Conservation (phyloP, 805 yeast species). For the Metschnikowia hibisci region DNA sequence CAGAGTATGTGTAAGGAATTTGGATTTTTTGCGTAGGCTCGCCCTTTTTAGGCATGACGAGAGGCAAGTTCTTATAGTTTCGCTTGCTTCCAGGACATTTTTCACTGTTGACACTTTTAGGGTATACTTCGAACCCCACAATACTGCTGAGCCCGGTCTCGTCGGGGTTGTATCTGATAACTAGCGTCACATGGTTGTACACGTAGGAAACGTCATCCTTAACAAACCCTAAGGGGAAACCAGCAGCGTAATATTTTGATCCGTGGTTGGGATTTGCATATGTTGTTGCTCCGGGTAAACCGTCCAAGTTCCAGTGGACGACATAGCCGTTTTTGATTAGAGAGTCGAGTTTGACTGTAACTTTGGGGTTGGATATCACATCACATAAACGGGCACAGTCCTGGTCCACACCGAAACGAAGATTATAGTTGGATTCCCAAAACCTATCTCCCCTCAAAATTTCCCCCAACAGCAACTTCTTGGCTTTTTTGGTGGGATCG, state of each 20-base stretch:
- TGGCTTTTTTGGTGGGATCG: conserved; percentile 43
- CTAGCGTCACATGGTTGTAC: conserved; percentile 79
- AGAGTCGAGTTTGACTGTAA: conserved; percentile 52
- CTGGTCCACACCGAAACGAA: conserved; percentile 60
- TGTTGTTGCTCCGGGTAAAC: conserved; percentile 84
- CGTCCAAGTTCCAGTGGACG: conserved; percentile 81
- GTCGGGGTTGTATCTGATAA: conserved; percentile 61
- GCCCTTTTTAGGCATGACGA: conserved; percentile 35
- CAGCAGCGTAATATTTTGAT: conserved; percentile 75
- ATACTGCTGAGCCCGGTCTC: conserved; percentile 48
- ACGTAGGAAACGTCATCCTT: conserved; percentile 54
- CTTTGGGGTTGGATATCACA: conserved; percentile 49
- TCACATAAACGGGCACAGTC: conserved; percentile 69
- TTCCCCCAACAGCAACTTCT: conserved; percentile 69
- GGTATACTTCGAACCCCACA: conserved; percentile 89
- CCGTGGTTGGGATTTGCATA: conserved; percentile 55
- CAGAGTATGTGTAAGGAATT: conserved; percentile 79
- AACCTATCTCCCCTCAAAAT: conserved; percentile 77
- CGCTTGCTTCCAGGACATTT: conserved; percentile 74
- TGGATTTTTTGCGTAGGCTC: conserved; percentile 30
- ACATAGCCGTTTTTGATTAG: conserved; percentile 68
- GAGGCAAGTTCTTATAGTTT: conserved; percentile 52
- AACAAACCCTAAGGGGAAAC: conserved; percentile 78
- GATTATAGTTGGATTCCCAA: conserved; percentile 68
- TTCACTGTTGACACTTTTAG: conserved; percentile 65